phyloP scores from a whole-genome alignment of 2,329 filamentous ascomycete genomes.

The Emergomyces pasteurianus region DNA sequence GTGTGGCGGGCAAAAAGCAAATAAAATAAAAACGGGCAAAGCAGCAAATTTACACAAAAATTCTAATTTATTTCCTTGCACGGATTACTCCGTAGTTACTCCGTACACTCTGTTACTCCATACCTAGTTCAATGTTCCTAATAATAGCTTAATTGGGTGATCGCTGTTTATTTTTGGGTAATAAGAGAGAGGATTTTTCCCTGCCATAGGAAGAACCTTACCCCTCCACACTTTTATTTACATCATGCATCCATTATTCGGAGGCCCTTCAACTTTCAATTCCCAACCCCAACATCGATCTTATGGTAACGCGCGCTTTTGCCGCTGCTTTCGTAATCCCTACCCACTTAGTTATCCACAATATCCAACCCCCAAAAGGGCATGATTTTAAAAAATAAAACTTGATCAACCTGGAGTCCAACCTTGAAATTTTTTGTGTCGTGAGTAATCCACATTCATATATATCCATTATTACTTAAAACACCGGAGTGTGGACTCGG shows the following conservation, averaged over 20 bases:
- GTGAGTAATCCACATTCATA: background rate
- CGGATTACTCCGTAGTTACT: no score
- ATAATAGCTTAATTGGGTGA: background rate
- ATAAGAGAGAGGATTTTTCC: background rate
- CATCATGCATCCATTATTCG: background rate
- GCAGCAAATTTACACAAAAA: background rate
- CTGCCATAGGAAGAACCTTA: background rate
- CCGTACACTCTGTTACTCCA: no score
- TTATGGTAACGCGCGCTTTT: no score
- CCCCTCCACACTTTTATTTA: background rate
- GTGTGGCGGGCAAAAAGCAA: conserved; percentile 1
- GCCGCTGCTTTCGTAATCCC: background rate
- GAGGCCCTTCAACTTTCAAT: no score
- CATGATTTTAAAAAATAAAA: background rate
- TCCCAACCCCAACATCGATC: background rate
- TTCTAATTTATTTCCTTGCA: background rate
- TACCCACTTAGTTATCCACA: background rate
- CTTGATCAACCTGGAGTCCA: background rate
- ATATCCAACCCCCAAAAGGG: background rate
- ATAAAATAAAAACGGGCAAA: background rate
- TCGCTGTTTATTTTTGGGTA: background rate
- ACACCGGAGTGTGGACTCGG: background rate
- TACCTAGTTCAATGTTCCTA: background rate
- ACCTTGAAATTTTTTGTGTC: background rate
- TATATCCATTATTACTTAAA: background rate